Evolutionary conservation across 2,329 filamentous ascomycete genomes (phyloP).

Genomic region (Colletotrichum siamense): DNA sequence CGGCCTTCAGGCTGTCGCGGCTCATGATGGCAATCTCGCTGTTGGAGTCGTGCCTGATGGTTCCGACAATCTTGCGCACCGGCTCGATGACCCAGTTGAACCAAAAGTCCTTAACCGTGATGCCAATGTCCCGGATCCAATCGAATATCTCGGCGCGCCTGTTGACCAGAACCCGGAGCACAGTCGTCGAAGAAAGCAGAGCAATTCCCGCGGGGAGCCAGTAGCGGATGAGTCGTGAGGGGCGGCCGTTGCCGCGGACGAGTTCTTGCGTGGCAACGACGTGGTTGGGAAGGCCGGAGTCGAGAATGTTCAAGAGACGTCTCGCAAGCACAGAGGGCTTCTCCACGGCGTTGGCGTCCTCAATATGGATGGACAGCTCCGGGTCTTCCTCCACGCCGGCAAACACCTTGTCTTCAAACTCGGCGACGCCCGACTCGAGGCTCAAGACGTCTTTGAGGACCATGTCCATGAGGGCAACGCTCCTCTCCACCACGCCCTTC

Average conservation of each 20-base stretch:
- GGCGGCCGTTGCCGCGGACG: constrained; percentile 73
- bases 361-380: constrained; percentile 58
- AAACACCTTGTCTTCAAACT: constrained; percentile 72
- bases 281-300: constrained; percentile 72
- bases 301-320: constrained; percentile 73
- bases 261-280: constrained; percentile 58
- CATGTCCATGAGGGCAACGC: constrained; percentile 84
- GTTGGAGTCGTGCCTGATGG: constrained; percentile 89
- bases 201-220: constrained; percentile 78
- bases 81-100: constrained; percentile 95
- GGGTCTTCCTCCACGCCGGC: constrained; percentile 66
- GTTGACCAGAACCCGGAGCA: constrained; percentile 80
- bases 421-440: constrained; percentile 64
- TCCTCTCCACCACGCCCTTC: constrained; percentile 79
- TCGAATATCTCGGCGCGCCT: constrained; percentile 76
- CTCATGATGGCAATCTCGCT: constrained; percentile 98
- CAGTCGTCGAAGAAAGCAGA: constrained; percentile 82
- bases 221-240: constrained; percentile 78
- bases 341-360: constrained; percentile 47
- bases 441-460: constrained; percentile 76
- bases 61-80: constrained; percentile 80
- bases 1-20: constrained; percentile 86
- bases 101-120: constrained; percentile 88
- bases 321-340: constrained; percentile 67
- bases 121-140: constrained; percentile 81